phyloP scores from a whole-genome alignment of 2,329 filamentous ascomycete genomes.

The Talaromyces pinophilus region DNA sequence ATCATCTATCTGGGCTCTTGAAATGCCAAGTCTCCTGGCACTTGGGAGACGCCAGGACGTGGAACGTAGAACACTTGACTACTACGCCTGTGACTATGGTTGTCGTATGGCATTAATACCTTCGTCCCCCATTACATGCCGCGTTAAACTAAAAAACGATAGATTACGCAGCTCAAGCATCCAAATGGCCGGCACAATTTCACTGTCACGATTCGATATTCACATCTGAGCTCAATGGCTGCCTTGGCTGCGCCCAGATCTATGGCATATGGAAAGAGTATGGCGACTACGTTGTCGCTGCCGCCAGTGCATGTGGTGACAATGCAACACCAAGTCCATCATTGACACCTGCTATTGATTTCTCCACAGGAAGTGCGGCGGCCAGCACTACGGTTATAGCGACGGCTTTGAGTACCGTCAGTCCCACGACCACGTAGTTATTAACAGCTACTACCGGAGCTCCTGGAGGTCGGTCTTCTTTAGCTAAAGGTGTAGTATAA shows the following conservation, averaged over 20 bases:
- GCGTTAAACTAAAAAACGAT: background rate
- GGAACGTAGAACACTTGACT: background rate
- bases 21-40: background rate
- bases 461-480: background rate
- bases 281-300: background rate
- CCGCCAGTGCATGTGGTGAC: background rate
- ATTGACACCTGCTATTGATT: background rate
- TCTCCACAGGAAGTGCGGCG: background rate
- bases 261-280: background rate
- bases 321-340: background rate
- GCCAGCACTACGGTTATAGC: background rate
- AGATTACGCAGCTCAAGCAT: background rate
- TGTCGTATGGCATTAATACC: background rate
- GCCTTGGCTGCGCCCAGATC: background rate
- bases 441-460: background rate
- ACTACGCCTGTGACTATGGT: background rate
- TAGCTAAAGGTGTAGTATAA: background rate
- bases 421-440: background rate
- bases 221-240: background rate
- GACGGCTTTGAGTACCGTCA: background rate
- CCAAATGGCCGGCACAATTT: too few relatives aligned
- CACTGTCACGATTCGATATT: background rate
- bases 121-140: background rate
- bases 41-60: background rate
- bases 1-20: background rate